phyloP scores from a whole-genome alignment of 495 filamentous ascomycete genomes.

The Podospora pseudoanserina region DNA sequence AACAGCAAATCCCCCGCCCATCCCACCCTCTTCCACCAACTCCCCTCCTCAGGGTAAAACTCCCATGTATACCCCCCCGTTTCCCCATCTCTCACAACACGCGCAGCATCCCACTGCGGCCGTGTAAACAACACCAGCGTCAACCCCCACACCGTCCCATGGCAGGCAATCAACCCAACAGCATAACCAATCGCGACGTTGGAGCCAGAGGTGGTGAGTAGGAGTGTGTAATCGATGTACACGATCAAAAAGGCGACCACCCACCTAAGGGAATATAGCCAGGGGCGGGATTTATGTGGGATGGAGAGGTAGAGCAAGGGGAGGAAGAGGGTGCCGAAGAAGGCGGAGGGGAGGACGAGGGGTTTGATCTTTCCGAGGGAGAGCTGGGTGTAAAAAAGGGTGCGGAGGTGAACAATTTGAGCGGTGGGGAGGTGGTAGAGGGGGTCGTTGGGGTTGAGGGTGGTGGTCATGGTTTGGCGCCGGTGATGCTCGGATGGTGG shows the following conservation, averaged over 20 bases:
- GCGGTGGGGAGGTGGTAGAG: background rate
- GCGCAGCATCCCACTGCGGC: slow-evolving; percentile 61
- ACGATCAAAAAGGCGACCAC: slow-evolving; percentile 47
- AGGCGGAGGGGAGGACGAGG: slow-evolving; percentile 54
- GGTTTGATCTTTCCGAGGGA: slow-evolving; percentile 42
- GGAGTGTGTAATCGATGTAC: slow-evolving; percentile 36
- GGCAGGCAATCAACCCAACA: slow-evolving; percentile 62
- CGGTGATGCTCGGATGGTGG: slow-evolving; percentile 1
- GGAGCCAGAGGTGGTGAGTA: slow-evolving; percentile 49
- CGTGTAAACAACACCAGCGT: slow-evolving; percentile 61
- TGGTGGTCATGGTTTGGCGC: slow-evolving; percentile 13
- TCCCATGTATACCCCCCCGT: slow-evolving; percentile 61
- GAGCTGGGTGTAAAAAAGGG: slow-evolving; percentile 17
- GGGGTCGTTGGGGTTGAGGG: slow-evolving; percentile 2
- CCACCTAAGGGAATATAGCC: slow-evolving; percentile 50
- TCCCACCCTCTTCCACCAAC: slow-evolving; percentile 59
- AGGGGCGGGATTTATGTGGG: slow-evolving; percentile 50
- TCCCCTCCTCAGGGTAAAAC: slow-evolving; percentile 55
- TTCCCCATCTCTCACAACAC: slow-evolving; percentile 53
- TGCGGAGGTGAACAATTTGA: background rate
- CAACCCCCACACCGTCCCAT: slow-evolving; percentile 63
- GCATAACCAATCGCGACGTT: slow-evolving; percentile 62
- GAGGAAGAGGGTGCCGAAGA: slow-evolving; percentile 47
- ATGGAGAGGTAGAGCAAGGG: slow-evolving; percentile 56
- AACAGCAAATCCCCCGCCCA: slow-evolving; percentile 68